Conservation (phyloP, 2,329 filamentous ascomycete species). For the Ceratocystis eucalypticola region DNA sequence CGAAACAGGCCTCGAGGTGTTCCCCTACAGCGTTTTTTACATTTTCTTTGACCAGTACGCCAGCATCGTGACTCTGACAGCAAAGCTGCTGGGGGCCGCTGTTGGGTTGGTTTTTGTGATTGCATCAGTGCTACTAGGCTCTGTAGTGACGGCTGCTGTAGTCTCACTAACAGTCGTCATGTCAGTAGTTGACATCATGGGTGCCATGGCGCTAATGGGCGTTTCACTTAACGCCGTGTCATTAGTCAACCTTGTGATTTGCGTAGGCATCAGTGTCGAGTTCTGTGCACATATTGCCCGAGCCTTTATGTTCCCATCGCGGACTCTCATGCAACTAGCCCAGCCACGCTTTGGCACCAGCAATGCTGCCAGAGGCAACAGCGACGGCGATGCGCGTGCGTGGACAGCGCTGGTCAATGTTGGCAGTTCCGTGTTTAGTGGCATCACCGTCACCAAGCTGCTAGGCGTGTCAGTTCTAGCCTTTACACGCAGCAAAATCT, state of each 20-base stretch:
- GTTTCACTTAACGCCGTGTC: conserved; percentile 92
- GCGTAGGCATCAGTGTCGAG: conserved; percentile 89
- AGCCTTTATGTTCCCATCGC: conserved; percentile 87
- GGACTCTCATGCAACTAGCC: conserved; percentile 55
- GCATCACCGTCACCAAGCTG: conserved; percentile 91
- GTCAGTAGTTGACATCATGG: conserved; percentile 88
- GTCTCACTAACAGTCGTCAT: conserved; percentile 81
- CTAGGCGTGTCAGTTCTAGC: conserved; percentile 83
- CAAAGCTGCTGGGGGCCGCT: conserved; percentile 65
- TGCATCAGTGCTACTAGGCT: conserved; percentile 69
- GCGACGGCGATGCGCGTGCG: conserved; percentile 59
- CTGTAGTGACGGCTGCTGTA: conserved; percentile 63
- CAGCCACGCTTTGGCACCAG: conserved; percentile 28
- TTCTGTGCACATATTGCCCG: conserved; percentile 95
- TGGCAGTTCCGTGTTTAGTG: conserved; percentile 84
- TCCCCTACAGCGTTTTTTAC: conserved; percentile 95
- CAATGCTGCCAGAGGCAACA: conserved; percentile 59
- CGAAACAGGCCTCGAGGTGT: conserved; percentile 65
- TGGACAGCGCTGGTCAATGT: conserved; percentile 94
- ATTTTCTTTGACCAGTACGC: conserved; percentile 98
- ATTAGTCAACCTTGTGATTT: conserved; percentile 92
- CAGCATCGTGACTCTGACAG: conserved; percentile 67
- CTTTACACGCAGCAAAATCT: conserved; percentile 94
- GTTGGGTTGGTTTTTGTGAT: conserved; percentile 75
- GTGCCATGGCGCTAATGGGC: conserved; percentile 77